phyloP scores from a whole-genome alignment of 225 moss, liverwort and hornwort genomes.

The Pleurozium schreberi region DNA sequence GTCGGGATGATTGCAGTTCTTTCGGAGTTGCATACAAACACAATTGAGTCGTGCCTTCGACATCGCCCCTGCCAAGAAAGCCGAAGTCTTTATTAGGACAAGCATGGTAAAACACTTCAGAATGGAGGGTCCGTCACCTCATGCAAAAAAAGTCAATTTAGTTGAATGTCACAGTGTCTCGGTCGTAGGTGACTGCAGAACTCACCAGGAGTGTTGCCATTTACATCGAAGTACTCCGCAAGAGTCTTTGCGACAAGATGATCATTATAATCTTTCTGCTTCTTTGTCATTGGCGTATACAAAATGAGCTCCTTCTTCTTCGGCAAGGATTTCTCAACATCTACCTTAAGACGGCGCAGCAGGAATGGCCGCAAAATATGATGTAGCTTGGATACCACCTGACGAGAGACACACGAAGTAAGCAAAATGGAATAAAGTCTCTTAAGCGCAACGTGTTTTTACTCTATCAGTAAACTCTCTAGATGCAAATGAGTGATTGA shows the following conservation, averaged over 20 bases:
- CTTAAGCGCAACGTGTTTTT: not conserved
- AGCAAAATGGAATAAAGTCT: not conserved
- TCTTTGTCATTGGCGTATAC: constrained; percentile 64
- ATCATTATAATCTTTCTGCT: constrained; percentile 51
- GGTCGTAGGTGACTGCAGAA: not conserved
- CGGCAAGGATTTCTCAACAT: constrained; percentile 83
- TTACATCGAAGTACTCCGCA: constrained; percentile 55
- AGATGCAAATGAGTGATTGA: not conserved
- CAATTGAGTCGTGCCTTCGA: constrained; percentile 46
- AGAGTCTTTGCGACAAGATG: constrained; percentile 55
- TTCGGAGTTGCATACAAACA: constrained; percentile 86
- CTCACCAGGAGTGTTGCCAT: constrained; percentile 33
- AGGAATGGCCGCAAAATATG: constrained; percentile 76
- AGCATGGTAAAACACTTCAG: not conserved
- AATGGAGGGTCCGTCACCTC: not conserved
- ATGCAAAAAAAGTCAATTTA: not conserved
- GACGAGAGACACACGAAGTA: not conserved
- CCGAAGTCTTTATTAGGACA: not conserved
- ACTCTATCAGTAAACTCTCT: not conserved
- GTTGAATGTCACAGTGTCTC: not conserved
- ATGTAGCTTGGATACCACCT: constrained; percentile 80
- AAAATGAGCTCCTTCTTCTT: constrained; percentile 83
- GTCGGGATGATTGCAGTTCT: constrained; percentile 96
- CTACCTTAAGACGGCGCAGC: constrained; percentile 73
- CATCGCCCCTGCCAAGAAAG: constrained; percentile 20